These are phyloP conservation scores for Boletellus ananiceps DNA, from an alignment of 768 basidiomycete genomes.

Conservation along the genomic window DNA sequence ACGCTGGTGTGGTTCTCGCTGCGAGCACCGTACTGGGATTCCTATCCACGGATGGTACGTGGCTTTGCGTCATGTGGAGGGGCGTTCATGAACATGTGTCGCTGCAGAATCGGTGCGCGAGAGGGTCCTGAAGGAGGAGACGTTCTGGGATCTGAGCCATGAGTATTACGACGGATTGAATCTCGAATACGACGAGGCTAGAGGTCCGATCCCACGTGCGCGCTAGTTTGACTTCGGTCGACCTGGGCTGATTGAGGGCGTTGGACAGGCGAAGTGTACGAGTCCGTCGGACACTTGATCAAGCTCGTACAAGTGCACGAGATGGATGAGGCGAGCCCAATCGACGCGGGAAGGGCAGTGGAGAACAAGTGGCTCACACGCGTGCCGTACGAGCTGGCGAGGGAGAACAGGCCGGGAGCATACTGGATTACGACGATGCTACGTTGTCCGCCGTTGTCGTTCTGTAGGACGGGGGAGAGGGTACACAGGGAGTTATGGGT, in stretches of 20 bases:
- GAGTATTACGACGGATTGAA: slow-evolving; percentile 18
- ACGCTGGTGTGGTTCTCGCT: slow-evolving; percentile 14
- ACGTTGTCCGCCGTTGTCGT: neutral
- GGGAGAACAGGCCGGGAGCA: neutral
- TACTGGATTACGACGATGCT: slow-evolving; percentile 11
- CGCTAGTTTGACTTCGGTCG: neutral
- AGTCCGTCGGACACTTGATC: slow-evolving; percentile 21
- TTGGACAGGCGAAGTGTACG: slow-evolving; percentile 22
- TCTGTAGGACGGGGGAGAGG: neutral
- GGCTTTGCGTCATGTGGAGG: neutral
- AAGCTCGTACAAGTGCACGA: slow-evolving; percentile 14
- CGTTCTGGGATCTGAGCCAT: slow-evolving; percentile 18
- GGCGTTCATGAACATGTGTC: neutral
- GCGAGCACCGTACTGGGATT: slow-evolving; percentile 12
- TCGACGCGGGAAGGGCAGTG: neutral
- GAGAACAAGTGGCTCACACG: slow-evolving; percentile 9
- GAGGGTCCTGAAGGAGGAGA: slow-evolving; percentile 6
- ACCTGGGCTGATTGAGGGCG: neutral
- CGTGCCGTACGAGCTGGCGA: slow-evolving; percentile 12
- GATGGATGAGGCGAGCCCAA: neutral
- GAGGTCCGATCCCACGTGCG: slow-evolving; percentile 13
- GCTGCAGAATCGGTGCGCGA: slow-evolving; percentile 15
- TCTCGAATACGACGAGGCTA: slow-evolving; percentile 12
- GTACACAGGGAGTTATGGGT: neutral
- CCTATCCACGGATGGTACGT: slow-evolving; percentile 17